phyloP scores from a whole-genome alignment of 2,329 filamentous ascomycete genomes.

The Lecanoromycetidae sp. region DNA sequence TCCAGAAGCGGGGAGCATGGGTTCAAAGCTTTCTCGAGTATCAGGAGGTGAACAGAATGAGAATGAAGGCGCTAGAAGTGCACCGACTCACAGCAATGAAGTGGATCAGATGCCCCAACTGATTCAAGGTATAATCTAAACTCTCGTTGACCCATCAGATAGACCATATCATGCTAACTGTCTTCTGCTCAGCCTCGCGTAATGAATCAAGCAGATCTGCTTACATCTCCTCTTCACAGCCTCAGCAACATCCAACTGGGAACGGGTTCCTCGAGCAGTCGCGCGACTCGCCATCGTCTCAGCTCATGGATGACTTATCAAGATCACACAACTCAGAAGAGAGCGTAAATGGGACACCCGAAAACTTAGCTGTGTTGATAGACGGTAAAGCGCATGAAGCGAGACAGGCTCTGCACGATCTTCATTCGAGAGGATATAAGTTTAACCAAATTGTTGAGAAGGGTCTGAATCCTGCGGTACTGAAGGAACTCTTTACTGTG shows the following conservation, averaged over 20 bases:
- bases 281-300: too few relatives aligned
- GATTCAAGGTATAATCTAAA: background rate
- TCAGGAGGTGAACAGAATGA: background rate
- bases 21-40: background rate
- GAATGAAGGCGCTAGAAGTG: background rate
- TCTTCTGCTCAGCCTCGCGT: background rate
- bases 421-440: slow-evolving; percentile 50
- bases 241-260: background rate
- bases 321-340: background rate
- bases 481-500: slow-evolving; percentile 56
- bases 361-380: background rate
- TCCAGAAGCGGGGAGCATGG: background rate
- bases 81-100: background rate
- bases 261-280: background rate
- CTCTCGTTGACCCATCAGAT: background rate
- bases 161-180: background rate
- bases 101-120: background rate
- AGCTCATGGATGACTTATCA: too few relatives aligned
- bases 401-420: slow-evolving; percentile 27
- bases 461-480: slow-evolving; percentile 52
- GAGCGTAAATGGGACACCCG: too few relatives aligned
- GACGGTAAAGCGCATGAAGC: slow-evolving; percentile 1
- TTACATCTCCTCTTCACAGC: background rate
- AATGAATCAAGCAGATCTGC: background rate
- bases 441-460: slow-evolving; percentile 64